Base-by-base conservation (phyloP, 2,329 filamentous ascomycete genomes). In the Acrodontium crateriforme region DNA sequence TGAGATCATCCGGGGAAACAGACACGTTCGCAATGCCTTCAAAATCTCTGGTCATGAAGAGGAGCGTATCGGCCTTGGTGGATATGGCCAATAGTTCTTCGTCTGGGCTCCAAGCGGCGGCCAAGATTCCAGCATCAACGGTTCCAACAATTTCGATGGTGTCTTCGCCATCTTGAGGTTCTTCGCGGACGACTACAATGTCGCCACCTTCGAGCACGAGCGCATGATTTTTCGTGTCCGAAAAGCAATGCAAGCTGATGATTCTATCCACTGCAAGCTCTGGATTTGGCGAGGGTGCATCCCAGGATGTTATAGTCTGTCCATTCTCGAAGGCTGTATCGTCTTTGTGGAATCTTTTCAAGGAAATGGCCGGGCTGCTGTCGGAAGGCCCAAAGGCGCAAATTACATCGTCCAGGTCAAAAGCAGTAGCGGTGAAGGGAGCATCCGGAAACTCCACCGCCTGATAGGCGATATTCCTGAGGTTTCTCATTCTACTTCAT, bases 401-500 rank as follows among this genome's bases (percentile, higher is more conserved):
- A 44, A 98, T 66, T 29, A 89, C 57, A 24, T 89, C 78, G 39
- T 70, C 74, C 35, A 74, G 68, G 58, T 95, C 84, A 87, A 87
- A 95, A 47, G 83, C 78, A 31, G 76, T 72, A 16, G 83, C 77
- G 29, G 81, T 78, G 46, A 89, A 63, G 38, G 68, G 64, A 32
- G 75, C 59, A 30, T 47, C 55, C 28, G 67, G 63, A 38, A 74
- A 62, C 42, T 60, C 67, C 59, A 75, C 75, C 50, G 71, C 63
- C 2, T n/a, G n/a, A 15, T 25, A 9, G 49, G 69, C 72, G 46
- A 84, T 73, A 53, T 76, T 84, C 57, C 73, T 77, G 44, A 95
- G 67, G 56, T 94, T 95, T 52, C 82, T 78, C 87, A 95, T 95
- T n/a, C n/a, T n/a, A n/a, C n/a, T n/a, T n/a, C n/a, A n/a, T n/a